Evolutionary conservation across 306 rosid genomes (phyloP).

Genomic region (Vigna angularis): DNA sequence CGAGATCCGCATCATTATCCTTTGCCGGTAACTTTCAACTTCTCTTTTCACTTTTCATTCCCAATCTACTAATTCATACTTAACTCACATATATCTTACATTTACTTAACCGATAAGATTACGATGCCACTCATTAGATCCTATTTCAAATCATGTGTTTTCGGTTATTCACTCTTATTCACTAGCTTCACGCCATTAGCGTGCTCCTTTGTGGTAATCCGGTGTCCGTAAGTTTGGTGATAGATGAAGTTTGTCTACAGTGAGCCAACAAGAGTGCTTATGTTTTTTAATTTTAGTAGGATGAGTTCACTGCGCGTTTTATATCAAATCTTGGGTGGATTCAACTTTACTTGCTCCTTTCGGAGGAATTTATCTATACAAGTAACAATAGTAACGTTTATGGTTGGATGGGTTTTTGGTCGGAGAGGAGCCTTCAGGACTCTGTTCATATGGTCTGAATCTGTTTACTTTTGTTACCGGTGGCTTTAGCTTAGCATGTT

Average conservation of each 20-base stretch:
- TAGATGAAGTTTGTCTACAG: neutral
- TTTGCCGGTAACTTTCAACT: constrained; percentile 50
- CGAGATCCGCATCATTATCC: constrained; percentile 82
- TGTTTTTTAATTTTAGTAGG: neutral
- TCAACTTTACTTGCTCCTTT: neutral
- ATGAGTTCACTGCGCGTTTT: neutral
- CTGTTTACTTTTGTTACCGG: neutral
- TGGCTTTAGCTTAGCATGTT: constrained; percentile 1
- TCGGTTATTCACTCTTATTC: constrained; percentile 7
- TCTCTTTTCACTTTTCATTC: neutral
- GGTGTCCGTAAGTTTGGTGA: too few relatives aligned
- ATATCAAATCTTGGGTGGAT: neutral
- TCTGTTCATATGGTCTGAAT: neutral
- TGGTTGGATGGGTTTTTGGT: too few relatives aligned
- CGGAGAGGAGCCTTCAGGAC: neutral
- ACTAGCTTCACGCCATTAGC: neutral
- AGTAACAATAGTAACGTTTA: neutral
- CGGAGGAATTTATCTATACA: neutral
- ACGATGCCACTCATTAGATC: neutral
- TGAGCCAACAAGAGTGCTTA: neutral
- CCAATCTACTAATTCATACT: neutral
- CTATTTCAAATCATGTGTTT: neutral
- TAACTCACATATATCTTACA: neutral
- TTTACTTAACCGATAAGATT: neutral
- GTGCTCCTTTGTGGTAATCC: too few relatives aligned